These are phyloP conservation scores for Ophiostoma himal-ulmi DNA, from an alignment of 2,329 filamentous ascomycete species.

Conservation along the genomic window DNA sequence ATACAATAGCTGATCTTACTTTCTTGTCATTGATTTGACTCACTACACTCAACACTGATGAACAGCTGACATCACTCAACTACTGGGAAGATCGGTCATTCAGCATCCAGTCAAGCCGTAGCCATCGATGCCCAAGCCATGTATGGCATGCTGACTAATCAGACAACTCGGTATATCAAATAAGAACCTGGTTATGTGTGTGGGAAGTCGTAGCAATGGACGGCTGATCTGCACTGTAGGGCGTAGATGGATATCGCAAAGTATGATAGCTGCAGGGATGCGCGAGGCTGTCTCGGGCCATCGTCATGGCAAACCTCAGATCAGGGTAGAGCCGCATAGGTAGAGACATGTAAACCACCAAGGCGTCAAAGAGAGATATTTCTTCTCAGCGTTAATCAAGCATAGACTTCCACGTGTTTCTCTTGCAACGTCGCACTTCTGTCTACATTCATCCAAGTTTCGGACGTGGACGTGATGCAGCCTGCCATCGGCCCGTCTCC, in stretches of 20 bases:
- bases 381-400: neutral
- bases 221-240: neutral
- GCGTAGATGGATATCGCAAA: neutral
- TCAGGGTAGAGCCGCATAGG: neutral
- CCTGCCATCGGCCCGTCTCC: neutral
- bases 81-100: no score
- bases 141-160: no score
- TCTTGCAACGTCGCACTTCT: neutral
- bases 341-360: neutral
- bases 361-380: no score
- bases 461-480: neutral
- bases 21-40: no score
- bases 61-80: no score
- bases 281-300: neutral
- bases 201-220: neutral
- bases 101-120: no score
- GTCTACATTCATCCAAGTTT: neutral
- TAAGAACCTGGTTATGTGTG: no score
- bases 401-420: neutral
- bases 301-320: neutral
- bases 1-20: no score
- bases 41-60: no score
- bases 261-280: neutral
- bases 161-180: no score
- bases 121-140: no score